phyloP scores from a whole-genome alignment of 2,329 filamentous ascomycete species.

The Fusarium phyllophilum region DNA sequence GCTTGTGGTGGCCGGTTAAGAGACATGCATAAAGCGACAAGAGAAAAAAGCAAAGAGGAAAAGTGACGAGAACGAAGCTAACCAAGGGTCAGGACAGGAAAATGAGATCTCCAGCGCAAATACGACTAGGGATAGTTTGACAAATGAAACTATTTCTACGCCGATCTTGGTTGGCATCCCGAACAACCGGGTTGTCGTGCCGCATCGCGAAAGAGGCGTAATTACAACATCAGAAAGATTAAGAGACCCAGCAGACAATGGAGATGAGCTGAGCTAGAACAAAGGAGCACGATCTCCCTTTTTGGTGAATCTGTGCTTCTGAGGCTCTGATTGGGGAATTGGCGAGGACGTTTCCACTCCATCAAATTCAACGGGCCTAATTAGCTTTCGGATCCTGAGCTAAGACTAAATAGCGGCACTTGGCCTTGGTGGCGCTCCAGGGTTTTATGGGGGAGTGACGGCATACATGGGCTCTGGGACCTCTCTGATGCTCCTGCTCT shows the following conservation, averaged over 20 bases:
- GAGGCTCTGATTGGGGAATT: slow-evolving; percentile 4
- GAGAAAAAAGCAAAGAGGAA: slow-evolving; percentile 15
- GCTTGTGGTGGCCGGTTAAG: neutral
- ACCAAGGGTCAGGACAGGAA: slow-evolving; percentile 18
- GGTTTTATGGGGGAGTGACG: slow-evolving; percentile 37
- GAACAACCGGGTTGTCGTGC: slow-evolving; percentile 14
- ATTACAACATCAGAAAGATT: slow-evolving; percentile 3
- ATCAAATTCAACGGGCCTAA: slow-evolving; percentile 2
- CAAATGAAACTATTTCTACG: slow-evolving; percentile 1
- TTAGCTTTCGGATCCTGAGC: slow-evolving; percentile 16
- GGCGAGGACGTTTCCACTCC: neutral
- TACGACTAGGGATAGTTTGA: slow-evolving; percentile 6
- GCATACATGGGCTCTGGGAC: slow-evolving; percentile 30
- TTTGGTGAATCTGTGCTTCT: neutral
- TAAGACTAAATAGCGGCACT: slow-evolving; percentile 37
- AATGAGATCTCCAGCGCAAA: slow-evolving; percentile 35
- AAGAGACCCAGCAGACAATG: neutral
- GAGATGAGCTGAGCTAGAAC: slow-evolving; percentile 6
- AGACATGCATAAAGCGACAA: neutral
- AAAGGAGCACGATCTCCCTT: slow-evolving; percentile 20
- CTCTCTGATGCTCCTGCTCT: slow-evolving; percentile 1
- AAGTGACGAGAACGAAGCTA: slow-evolving; percentile 6
- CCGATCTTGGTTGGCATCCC: slow-evolving; percentile 24
- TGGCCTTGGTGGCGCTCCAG: slow-evolving; percentile 30
- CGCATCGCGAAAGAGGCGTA: slow-evolving; percentile 5